phyloP scores from a whole-genome alignment of 1,139 yeast species.

The Geotrichum europaeum region DNA sequence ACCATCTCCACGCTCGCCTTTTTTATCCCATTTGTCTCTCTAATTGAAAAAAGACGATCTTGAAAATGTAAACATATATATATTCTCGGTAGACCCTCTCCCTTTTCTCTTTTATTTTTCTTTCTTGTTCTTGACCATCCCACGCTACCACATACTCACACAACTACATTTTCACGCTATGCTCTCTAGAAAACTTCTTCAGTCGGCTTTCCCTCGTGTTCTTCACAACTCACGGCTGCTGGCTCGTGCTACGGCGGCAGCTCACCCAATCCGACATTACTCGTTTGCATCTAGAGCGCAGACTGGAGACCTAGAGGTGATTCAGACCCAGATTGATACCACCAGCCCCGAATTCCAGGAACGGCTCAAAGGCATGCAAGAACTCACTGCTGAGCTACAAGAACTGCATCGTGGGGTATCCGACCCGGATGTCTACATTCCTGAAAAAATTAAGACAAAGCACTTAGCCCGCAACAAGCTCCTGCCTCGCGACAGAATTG shows the following conservation, averaged over 20 bases:
- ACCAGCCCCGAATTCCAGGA: conserved; percentile 28
- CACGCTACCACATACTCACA: neutral
- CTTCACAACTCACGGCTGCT: neutral
- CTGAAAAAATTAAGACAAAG: conserved; percentile 36
- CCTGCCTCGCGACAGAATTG: conserved; percentile 33
- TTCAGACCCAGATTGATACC: conserved; percentile 28
- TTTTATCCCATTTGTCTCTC: neutral
- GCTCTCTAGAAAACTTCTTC: neutral
- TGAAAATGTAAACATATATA: neutral
- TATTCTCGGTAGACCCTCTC: neutral
- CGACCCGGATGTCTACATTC: conserved; percentile 25
- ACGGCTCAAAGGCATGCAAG: conserved; percentile 24
- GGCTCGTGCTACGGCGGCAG: neutral
- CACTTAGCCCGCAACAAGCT: conserved; percentile 33
- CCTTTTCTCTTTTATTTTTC: neutral
- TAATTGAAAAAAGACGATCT: neutral
- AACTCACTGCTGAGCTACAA: conserved; percentile 22
- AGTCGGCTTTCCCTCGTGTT: neutral
- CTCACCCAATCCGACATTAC: conserved; percentile 7
- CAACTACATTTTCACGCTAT: neutral
- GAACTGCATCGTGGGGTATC: conserved; percentile 25
- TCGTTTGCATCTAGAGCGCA: conserved; percentile 20
- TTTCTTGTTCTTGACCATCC: neutral
- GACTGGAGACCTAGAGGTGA: conserved; percentile 20
- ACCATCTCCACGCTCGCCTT: neutral